Evolutionary conservation across 1,284 basidiomycete species (phyloP), one percentile per base, ranked within the genome.

Genomic region (Trametes polyzona): DNA sequence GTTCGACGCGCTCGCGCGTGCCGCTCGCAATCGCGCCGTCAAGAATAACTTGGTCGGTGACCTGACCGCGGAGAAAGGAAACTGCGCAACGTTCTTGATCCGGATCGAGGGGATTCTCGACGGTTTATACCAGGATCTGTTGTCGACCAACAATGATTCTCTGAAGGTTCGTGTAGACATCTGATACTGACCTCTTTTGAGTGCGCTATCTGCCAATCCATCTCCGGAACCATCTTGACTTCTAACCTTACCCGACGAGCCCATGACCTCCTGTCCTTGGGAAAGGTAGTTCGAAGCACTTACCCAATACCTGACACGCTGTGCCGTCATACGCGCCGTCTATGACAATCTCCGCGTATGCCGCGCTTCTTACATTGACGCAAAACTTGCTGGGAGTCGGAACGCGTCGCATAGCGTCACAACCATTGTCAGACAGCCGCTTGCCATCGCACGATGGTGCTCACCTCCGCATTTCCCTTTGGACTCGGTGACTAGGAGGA

Each of bases 61-160:
- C 61, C 67, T 79, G 17, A 80, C 80, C 49, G 75, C 81, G 21
- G 74, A 75, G 47, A 82, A 81, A 59, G 91, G 91, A 47, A 93
- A 92, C 68, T 81, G 83, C 66, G 86, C 89, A 11, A 89, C 90
- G 1, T 93, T 97, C 73, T 75, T 97, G 47, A 77, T 83, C 67
- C 96, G 95, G 78, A 77, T 96, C 58, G 92, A 95, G 71, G 91
- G 89, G 33, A 81, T 96, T 55, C 79, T 95, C 54, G 92, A 95
- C 61, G 87, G 90, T 46, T 78, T 95, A 46, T 88, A 95, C 65
- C 82, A 87, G 67, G 94, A 95, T 67, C 88, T 95, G 82, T 73
- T 87, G 33, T 72, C 82, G 1, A 75, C 82, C 57, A 82, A 82
- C 36, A 83, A 76, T 49, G 63, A 79, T 3, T 93, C 94, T 74